Conservation (phyloP, 306 rosid genomes). For the Delonix regia region DNA sequence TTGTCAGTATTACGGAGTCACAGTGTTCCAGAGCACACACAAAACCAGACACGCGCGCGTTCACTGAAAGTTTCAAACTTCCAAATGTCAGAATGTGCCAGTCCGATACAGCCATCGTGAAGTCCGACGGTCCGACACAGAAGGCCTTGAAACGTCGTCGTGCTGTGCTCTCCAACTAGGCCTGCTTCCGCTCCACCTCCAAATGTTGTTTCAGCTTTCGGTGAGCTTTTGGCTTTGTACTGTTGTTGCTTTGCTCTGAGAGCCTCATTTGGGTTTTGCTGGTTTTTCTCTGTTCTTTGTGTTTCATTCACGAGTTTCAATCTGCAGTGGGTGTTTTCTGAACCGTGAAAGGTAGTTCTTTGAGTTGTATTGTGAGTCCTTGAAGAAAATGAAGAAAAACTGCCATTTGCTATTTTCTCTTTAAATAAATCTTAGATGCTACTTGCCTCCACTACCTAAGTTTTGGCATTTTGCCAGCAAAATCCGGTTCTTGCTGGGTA, state of each 20-base stretch:
- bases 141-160: neutral
- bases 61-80: slow-evolving; percentile 36
- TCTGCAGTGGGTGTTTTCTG: slow-evolving; percentile 5
- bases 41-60: slow-evolving; percentile 30
- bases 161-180: neutral
- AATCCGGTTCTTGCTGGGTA: slow-evolving; percentile 40
- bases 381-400: neutral
- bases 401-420: neutral
- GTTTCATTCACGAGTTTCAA: slow-evolving; percentile 2
- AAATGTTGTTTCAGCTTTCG: slow-evolving; percentile 25
- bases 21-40: slow-evolving; percentile 8
- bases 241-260: slow-evolving; percentile 23
- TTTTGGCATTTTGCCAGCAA: slow-evolving; percentile 41
- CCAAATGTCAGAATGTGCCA: slow-evolving; percentile 41
- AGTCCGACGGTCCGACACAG: neutral
- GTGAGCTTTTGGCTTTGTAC: slow-evolving; percentile 18
- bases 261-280: slow-evolving; percentile 1
- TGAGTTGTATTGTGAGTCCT: neutral
- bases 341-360: slow-evolving; percentile 15
- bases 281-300: neutral
- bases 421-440: slow-evolving; percentile 30
- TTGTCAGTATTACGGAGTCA: neutral
- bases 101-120: neutral
- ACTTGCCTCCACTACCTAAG: slow-evolving; percentile 37
- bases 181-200: neutral